These are phyloP conservation scores for Epichloe festucae DNA, from an alignment of 2,329 filamentous ascomycete species.

Conservation along the genomic window DNA sequence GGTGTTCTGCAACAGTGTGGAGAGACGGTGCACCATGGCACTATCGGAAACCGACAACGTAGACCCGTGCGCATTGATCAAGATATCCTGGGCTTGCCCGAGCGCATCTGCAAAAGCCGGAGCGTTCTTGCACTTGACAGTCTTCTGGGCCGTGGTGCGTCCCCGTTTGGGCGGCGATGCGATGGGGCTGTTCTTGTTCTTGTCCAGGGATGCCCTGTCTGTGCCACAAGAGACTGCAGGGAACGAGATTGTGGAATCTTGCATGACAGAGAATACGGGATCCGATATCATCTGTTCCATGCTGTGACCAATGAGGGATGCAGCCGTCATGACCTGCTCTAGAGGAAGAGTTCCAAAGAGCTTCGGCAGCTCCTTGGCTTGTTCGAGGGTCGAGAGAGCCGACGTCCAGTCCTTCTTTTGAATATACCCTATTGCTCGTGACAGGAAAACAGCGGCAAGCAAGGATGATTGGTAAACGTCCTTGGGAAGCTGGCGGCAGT, in stretches of 20 bases:
- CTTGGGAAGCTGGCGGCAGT: conserved; percentile 13
- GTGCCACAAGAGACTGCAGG: conserved; percentile 47
- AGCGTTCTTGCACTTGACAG: conserved; percentile 16
- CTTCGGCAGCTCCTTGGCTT: conserved; percentile 31
- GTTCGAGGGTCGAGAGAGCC: conserved; percentile 42
- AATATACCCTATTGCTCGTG: conserved; percentile 31
- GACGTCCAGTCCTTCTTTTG: conserved; percentile 42
- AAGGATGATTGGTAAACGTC: conserved; percentile 25
- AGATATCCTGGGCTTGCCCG: conserved; percentile 50
- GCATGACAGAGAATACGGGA: conserved; percentile 76
- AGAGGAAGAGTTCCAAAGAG: conserved; percentile 26
- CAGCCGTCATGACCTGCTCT: conserved; percentile 51
- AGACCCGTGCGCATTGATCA: conserved; percentile 49
- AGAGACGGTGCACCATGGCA: conserved; percentile 48
- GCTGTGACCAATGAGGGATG: conserved; percentile 54
- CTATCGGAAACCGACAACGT: conserved; percentile 42
- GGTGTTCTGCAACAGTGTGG: conserved; percentile 50
- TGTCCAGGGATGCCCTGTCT: conserved; percentile 27
- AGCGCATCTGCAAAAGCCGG: conserved; percentile 45
- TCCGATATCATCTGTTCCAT: conserved; percentile 63
- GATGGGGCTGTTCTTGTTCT: conserved; percentile 20
- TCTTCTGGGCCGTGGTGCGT: conserved; percentile 13
- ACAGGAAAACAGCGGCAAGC: conserved; percentile 22
- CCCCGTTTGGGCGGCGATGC: conserved; percentile 25
- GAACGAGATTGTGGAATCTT: conserved; percentile 84